These are phyloP conservation scores for Nemania serpens DNA, from an alignment of 2,329 filamentous ascomycete genomes.

Conservation along the genomic window DNA sequence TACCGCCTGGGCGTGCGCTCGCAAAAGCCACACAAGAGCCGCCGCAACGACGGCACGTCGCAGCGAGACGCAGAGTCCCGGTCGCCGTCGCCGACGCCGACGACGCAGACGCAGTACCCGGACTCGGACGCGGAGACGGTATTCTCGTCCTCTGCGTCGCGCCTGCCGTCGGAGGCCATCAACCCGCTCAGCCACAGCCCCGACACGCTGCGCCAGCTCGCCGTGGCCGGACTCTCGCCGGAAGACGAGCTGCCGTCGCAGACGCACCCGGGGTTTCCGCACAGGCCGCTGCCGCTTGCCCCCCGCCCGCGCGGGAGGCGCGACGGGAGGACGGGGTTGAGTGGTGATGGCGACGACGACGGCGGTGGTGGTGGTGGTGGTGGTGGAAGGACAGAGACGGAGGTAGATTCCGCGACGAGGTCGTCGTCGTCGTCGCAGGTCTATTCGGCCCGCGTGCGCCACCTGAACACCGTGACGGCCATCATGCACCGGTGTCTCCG, in stretches of 20 bases:
- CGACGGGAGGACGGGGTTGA: neutral
- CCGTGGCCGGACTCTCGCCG: conserved; percentile 56
- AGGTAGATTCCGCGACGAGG: neutral
- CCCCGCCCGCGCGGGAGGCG: neutral
- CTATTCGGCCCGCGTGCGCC: conserved; percentile 50
- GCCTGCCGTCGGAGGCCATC: conserved; percentile 46
- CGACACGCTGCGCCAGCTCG: conserved; percentile 56
- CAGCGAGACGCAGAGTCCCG: neutral
- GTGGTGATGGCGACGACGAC: neutral
- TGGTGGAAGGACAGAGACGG: neutral
- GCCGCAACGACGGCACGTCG: neutral
- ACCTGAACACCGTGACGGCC: conserved; percentile 69
- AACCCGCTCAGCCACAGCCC: conserved; percentile 62
- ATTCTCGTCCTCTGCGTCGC: conserved; percentile 28
- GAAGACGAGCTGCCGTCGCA: conserved; percentile 49
- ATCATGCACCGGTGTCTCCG: conserved; percentile 75
- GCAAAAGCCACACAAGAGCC: conserved; percentile 38
- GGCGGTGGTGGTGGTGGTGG: neutral
- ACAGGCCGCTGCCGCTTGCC: conserved; percentile 48
- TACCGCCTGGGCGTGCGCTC: conserved; percentile 35
- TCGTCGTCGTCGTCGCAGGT: neutral
- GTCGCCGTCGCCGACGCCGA: conserved; percentile 11
- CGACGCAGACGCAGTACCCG: neutral
- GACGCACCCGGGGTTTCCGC: conserved; percentile 54
- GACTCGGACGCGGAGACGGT: conserved; percentile 16